Evolutionary conservation across 208 protist genomes (phyloP).

Genomic region (Lotmaria passim): DNA sequence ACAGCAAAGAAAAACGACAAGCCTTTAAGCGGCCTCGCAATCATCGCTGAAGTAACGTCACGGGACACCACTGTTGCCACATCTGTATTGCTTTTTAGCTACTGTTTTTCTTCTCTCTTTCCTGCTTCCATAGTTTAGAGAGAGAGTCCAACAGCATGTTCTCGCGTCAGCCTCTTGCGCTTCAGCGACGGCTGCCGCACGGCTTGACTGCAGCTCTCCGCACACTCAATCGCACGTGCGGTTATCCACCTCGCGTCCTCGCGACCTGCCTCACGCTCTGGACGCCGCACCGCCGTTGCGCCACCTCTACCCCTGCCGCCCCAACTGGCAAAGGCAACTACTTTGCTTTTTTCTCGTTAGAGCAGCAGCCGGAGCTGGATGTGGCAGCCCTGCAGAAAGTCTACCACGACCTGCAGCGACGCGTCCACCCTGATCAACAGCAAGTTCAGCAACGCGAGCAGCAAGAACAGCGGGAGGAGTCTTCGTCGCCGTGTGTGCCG

Average conservation of each 20-base stretch:
- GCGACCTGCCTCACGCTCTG: neutral
- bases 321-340: conserved; percentile 59
- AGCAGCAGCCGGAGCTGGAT: conserved; percentile 53
- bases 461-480: conserved; percentile 10
- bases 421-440: conserved; percentile 79
- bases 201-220: neutral
- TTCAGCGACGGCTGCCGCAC: conserved; percentile 8
- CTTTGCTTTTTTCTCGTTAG: conserved; percentile 75
- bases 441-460: conserved; percentile 45
- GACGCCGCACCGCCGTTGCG: conserved; percentile 8
- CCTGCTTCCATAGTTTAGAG: neutral
- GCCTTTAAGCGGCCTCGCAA: too few species aligned
- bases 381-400: conserved; percentile 59
- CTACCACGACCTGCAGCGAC: conserved; percentile 80
- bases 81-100: too few species aligned
- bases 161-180: neutral
- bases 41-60: too few species aligned
- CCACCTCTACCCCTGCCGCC: neutral
- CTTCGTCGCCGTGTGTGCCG: conserved; percentile 6
- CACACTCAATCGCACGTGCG: neutral
- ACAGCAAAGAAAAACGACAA: too few species aligned
- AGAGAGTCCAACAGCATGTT: neutral
- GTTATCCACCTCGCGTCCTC: neutral
- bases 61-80: too few species aligned
- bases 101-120: neutral